Percentiles rank a stretch among this genome's conserved stretches.
These are phyloP conservation scores for Symbiodinium natans DNA, from an alignment of 73 alveolate genomes.

Conservation along the genomic window DNA sequence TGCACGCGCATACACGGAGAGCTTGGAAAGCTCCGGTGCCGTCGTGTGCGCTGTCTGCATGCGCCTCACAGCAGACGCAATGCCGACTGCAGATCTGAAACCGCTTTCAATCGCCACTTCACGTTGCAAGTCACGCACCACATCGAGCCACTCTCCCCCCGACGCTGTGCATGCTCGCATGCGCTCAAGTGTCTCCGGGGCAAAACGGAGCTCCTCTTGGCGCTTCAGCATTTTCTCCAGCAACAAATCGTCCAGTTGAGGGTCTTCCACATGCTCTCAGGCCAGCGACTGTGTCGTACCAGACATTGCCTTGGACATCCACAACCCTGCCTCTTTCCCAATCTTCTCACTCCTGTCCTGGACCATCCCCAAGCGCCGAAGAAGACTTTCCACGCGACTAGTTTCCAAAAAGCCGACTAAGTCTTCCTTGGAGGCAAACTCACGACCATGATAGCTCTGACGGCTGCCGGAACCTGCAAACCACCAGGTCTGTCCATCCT, in stretches of 20 bases:
- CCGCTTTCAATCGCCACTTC: conserved; percentile 61
- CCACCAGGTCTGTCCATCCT: not conserved
- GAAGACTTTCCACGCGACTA: not conserved
- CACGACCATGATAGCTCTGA: not conserved
- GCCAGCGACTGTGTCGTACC: not conserved
- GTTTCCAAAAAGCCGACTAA: not conserved
- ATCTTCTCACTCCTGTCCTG: not conserved
- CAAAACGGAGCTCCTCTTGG: conserved; percentile 66
- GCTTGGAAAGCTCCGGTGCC: conserved; percentile 8
- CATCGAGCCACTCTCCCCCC: conserved; percentile 63
- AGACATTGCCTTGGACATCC: not conserved
- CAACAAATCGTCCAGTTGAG: conserved; percentile 5
- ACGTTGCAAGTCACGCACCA: conserved; percentile 50
- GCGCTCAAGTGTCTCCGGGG: conserved; percentile 43
- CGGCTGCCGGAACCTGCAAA: not conserved
- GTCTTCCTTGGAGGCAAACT: not conserved
- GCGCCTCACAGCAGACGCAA: conserved; percentile 60
- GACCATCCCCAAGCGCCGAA: not conserved
- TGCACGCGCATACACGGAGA: conserved; percentile 82
- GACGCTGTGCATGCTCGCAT: conserved; percentile 21
- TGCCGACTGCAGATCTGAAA: conserved; percentile 57
- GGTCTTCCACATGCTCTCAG: not conserved
- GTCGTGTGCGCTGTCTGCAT: conserved; percentile 77
- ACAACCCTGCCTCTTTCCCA: not conserved
- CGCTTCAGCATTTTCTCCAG: conserved; percentile 21